These are phyloP conservation scores for Sphaerulina vaccinii DNA, from an alignment of 2,329 filamentous ascomycete genomes.

Conservation along the genomic window DNA sequence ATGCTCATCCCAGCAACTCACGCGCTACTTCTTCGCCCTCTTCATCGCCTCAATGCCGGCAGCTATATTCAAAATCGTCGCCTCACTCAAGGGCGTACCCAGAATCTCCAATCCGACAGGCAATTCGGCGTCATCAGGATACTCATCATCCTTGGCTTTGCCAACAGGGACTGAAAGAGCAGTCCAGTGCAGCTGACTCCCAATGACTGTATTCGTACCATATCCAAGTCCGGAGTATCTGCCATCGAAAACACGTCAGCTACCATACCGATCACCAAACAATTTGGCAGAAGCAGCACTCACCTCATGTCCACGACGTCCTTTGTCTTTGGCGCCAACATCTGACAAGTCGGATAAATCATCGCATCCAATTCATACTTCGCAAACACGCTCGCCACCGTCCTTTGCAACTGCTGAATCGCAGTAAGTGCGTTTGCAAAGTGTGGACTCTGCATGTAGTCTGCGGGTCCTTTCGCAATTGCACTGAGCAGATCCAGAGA, in stretches of 20 bases:
- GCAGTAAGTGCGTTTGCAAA: conserved; percentile 31
- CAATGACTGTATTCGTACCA: conserved; percentile 40
- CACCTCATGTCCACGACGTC: conserved; percentile 32
- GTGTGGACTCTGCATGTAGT: conserved; percentile 32
- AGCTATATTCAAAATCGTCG: conserved; percentile 24
- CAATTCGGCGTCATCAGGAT: conserved; percentile 25
- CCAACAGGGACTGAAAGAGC: conserved; percentile 39
- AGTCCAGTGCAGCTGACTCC: conserved; percentile 36
- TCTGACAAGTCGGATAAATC: conserved; percentile 37
- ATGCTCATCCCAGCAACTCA: not conserved
- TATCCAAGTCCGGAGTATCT: conserved; percentile 34
- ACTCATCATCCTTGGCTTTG: conserved; percentile 22
- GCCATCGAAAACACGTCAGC: conserved; percentile 7
- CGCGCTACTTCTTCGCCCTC: not conserved
- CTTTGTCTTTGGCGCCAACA: conserved; percentile 37
- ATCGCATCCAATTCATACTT: conserved; percentile 38
- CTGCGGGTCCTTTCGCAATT: conserved; percentile 26
- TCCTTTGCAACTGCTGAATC: conserved; percentile 34
- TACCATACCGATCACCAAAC: not conserved
- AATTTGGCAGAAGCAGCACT: not conserved
- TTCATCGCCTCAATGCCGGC: conserved; percentile 22
- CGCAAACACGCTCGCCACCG: conserved; percentile 34
- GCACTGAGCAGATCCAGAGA: conserved; percentile 28
- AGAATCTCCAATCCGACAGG: conserved; percentile 30
- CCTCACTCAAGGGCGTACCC: conserved; percentile 26